A percentile compares a stretch with the other conserved stretches of the same genome.
phyloP scores from a whole-genome alignment of 2,329 filamentous ascomycete genomes.

The Cadophora sp. region DNA sequence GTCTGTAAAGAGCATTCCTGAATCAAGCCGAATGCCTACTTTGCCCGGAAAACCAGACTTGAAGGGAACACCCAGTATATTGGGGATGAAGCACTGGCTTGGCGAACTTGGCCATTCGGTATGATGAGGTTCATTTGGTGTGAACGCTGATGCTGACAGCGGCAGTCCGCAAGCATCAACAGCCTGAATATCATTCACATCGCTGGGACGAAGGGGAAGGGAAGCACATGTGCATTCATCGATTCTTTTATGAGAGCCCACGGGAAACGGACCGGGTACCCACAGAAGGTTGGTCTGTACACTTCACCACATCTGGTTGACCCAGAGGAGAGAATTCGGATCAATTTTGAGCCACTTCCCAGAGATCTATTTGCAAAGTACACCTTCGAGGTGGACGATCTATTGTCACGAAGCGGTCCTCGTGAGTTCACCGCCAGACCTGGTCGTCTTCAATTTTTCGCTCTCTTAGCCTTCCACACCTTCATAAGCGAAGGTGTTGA shows the following conservation, averaged over 20 bases:
- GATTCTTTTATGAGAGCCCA: conserved; percentile 64
- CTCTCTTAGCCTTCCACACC: conserved; percentile 68
- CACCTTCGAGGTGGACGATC: conserved; percentile 71
- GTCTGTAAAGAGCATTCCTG: conserved; percentile 14
- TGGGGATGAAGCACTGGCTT: conserved; percentile 82
- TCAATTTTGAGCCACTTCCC: conserved; percentile 62
- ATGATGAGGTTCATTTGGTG: background rate
- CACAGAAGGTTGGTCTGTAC: conserved; percentile 60
- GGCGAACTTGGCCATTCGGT: conserved; percentile 76
- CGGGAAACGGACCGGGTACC: conserved; percentile 42
- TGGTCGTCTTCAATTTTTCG: conserved; percentile 64
- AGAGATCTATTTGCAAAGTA: conserved; percentile 65
- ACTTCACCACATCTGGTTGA: conserved; percentile 71
- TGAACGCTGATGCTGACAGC: conserved; percentile 6
- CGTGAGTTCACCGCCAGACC: conserved; percentile 44
- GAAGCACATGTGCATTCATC: conserved; percentile 71
- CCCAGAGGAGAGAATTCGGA: conserved; percentile 68
- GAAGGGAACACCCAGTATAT: conserved; percentile 51
- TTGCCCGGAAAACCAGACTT: conserved; percentile 12
- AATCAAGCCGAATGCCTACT: conserved; percentile 10
- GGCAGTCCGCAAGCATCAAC: conserved; percentile 22
- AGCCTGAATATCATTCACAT: conserved; percentile 69
- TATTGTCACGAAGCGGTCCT: conserved; percentile 44
- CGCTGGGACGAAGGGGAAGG: conserved; percentile 76
- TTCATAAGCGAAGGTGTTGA: conserved; percentile 68